Conservation (phyloP, 2,329 filamentous ascomycete genomes). For the Dendryphion nanum region DNA sequence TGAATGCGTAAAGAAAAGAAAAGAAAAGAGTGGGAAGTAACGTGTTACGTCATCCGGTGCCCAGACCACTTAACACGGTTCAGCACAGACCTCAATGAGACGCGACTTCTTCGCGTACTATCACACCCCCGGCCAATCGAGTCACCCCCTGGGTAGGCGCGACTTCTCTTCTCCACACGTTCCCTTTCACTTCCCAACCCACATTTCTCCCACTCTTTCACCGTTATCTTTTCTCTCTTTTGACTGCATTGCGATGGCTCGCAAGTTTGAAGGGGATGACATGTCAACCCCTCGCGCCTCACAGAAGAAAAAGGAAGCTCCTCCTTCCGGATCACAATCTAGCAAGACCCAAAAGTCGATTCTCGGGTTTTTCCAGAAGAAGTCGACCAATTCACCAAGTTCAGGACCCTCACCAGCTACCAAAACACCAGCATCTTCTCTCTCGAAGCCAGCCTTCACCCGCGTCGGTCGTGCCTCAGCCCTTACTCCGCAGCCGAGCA, state of each 20-base stretch:
- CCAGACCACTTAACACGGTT: too few relatives aligned
- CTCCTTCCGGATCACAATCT: constrained; percentile 44
- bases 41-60: too few relatives aligned
- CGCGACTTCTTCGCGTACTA: too few relatives aligned
- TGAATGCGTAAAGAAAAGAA: too few relatives aligned
- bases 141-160: too few relatives aligned
- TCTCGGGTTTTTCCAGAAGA: constrained; percentile 74
- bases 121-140: too few relatives aligned
- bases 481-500: constrained; percentile 76
- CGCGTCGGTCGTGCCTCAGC: constrained; percentile 40
- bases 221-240: not conserved
- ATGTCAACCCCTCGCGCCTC: constrained; percentile 45
- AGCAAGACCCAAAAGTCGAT: constrained; percentile 69
- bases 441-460: constrained; percentile 33
- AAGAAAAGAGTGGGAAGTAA: too few relatives aligned
- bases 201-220: too few relatives aligned
- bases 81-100: too few relatives aligned
- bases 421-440: constrained; percentile 22
- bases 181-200: not conserved
- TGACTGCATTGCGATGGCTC: constrained; percentile 40
- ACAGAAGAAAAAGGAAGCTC: constrained; percentile 46
- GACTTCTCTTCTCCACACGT: not conserved
- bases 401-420: constrained; percentile 33
- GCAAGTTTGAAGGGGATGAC: constrained; percentile 48
- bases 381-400: constrained; percentile 49